Percentiles rank a stretch among this genome's conserved stretches.
Conservation (phyloP, 495 filamentous ascomycete species). For the Lepidopterella palustris region DNA sequence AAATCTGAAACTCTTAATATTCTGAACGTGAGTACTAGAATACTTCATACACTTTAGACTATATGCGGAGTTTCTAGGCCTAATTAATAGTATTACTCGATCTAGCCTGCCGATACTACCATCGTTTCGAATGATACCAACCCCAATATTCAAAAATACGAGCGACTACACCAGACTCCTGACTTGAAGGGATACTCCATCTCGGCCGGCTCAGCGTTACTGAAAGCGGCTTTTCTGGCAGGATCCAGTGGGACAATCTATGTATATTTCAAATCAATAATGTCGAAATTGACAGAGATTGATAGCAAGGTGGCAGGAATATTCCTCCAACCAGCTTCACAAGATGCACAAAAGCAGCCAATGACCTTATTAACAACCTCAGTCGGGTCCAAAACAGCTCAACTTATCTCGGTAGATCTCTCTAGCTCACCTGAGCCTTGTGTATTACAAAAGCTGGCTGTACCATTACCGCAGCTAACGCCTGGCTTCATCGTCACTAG, state of each 20-base stretch:
- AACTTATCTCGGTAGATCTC: slow-evolving; percentile 13
- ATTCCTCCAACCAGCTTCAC: slow-evolving; percentile 18
- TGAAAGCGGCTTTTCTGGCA: slow-evolving; percentile 17
- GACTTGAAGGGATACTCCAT: slow-evolving; percentile 25
- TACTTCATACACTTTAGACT: too few relatives aligned
- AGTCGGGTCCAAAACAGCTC: slow-evolving; percentile 16
- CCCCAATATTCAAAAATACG: neutral
- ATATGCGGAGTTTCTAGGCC: too few relatives aligned
- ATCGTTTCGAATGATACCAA: too few relatives aligned
- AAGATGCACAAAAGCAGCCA: slow-evolving; percentile 3
- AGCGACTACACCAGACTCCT: neutral
- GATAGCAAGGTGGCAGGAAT: slow-evolving; percentile 50
- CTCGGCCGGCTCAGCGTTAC: neutral
- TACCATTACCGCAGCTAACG: slow-evolving; percentile 7
- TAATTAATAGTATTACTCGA: too few relatives aligned
- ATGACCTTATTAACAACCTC: slow-evolving; percentile 12
- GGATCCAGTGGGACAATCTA: slow-evolving; percentile 21
- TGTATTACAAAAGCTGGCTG: neutral
- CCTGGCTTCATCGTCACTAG: slow-evolving; percentile 39
- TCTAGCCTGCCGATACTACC: too few relatives aligned
- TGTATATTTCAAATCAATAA: slow-evolving; percentile 1
- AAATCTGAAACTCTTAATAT: neutral
- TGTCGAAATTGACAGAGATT: slow-evolving; percentile 5
- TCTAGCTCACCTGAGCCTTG: neutral
- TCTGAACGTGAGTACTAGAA: neutral